phyloP scores from a whole-genome alignment of 2,329 filamentous ascomycete genomes.

The Nemania sp. region DNA sequence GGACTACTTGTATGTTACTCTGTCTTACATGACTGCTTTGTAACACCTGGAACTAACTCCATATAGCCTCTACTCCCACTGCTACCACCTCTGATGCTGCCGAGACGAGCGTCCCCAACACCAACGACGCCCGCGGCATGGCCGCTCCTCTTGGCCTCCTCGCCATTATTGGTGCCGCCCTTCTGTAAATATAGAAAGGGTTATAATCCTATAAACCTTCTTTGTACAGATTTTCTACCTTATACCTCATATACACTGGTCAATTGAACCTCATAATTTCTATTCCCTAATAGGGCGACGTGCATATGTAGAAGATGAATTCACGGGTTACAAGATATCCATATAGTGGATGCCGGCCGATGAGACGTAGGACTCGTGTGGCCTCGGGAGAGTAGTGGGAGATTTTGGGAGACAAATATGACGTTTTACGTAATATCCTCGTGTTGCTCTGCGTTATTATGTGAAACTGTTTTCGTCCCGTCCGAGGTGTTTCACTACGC shows the following conservation, averaged over 20 bases:
- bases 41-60: conserved; percentile 24
- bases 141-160: conserved; percentile 47
- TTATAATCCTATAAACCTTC: background rate
- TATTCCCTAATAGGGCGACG: conserved; percentile 25
- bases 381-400: background rate
- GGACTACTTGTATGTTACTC: conserved; percentile 32
- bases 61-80: conserved; percentile 35
- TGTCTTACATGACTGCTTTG: background rate
- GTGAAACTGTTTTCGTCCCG: background rate
- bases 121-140: conserved; percentile 46
- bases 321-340: conserved; percentile 6
- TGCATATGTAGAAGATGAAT: conserved; percentile 25
- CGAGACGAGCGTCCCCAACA: conserved; percentile 43
- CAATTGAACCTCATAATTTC: conserved; percentile 25
- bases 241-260: conserved; percentile 13
- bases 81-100: conserved; percentile 36
- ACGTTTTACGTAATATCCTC: conserved; percentile 4
- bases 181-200: conserved; percentile 40
- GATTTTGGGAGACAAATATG: conserved; percentile 21
- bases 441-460: background rate
- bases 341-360: conserved; percentile 1
- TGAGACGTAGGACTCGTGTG: conserved; percentile 2
- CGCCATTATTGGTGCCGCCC: conserved; percentile 43
- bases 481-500: background rate
- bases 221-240: background rate